A percentile compares a stretch with the other conserved stretches of the same genome.
These are phyloP conservation scores for Helotiales sp. DNA, from an alignment of 2,329 filamentous ascomycete species.

Conservation along the genomic window DNA sequence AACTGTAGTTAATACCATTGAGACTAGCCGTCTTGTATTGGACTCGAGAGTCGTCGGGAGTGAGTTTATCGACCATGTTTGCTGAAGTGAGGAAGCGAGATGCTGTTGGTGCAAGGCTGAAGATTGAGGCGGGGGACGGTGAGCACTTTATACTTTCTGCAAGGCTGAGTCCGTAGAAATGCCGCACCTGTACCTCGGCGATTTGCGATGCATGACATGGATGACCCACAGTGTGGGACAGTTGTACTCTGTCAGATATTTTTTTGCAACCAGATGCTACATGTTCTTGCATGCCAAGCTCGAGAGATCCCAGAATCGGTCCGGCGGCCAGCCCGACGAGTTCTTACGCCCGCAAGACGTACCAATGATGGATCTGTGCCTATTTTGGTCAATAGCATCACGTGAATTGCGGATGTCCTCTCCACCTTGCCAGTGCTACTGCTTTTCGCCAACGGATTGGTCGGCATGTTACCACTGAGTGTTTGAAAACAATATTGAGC, in stretches of 20 bases:
- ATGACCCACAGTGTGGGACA: background rate
- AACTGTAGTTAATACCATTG: conserved; percentile 73
- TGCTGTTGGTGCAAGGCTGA: conserved; percentile 10
- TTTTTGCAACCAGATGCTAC: conserved; percentile 25
- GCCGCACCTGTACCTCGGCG: conserved; percentile 14
- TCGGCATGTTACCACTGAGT: background rate
- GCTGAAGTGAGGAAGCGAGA: conserved; percentile 6
- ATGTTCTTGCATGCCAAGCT: background rate
- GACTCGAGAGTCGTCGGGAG: conserved; percentile 68
- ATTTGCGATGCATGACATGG: background rate
- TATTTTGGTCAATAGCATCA: background rate
- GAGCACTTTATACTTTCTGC: background rate
- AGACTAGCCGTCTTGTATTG: conserved; percentile 65
- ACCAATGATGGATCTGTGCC: background rate
- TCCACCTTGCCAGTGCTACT: background rate
- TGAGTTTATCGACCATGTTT: conserved; percentile 67
- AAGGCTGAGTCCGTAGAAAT: conserved; percentile 7
- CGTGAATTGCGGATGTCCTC: background rate
- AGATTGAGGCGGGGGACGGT: background rate
- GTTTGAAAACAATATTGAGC: background rate
- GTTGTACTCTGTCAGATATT: conserved; percentile 17
- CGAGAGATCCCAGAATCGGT: background rate
- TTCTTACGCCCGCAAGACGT: background rate
- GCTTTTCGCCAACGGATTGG: background rate
- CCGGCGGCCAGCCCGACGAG: background rate